Evolutionary conservation across 75 land plant species (phyloP), one percentile per base, ranked within the genome.

Genomic region (Pinus albicaulis): DNA sequence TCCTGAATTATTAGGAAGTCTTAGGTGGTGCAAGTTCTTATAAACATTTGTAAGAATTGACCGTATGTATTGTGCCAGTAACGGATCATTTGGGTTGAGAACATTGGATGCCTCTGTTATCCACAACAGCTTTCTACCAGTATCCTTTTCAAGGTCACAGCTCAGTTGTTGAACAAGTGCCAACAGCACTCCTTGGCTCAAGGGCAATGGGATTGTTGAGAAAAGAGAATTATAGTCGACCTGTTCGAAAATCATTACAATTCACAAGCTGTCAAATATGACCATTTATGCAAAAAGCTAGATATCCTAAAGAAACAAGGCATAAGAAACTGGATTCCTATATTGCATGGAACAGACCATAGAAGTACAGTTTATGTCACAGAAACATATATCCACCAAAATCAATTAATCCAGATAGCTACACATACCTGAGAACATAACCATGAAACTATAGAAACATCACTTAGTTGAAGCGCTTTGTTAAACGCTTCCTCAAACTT

Each of bases 401-500:
- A 55, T 48, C 25, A 55, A 55, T 23, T 14, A 55, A n/a, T 72
- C 13, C 34, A 72, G 48, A 68, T n/a, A 10, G 53, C 38, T n/a
- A 14, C 44, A 14, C 61, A 52, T 74, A 98, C 99, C 98, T 98
- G 99, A 79, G 90, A 84, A 80, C 99, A 98, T 23, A 98, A 76
- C 99, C 99, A 98, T 1, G 99, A 95, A 10, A 98, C 99, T 68
- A 98, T 82, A 13, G 89, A 78, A 55, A 98, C 94, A 77, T 98
- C 94, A 75, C 89, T 91, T 73, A 91, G 89, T 56, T 94, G 91
- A 70, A 98, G 86, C 19, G 98, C 98, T 59, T 76, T 75, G 59
- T 91, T 95, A 85, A 98, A 98, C 55, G 99, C 99, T 60, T 98
- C 99, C 41, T 87, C 96, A 70, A 86, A 91, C 74, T 98, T 98